Conservation (phyloP, 345 rosid genomes). For the Dovyalis caffra region DNA sequence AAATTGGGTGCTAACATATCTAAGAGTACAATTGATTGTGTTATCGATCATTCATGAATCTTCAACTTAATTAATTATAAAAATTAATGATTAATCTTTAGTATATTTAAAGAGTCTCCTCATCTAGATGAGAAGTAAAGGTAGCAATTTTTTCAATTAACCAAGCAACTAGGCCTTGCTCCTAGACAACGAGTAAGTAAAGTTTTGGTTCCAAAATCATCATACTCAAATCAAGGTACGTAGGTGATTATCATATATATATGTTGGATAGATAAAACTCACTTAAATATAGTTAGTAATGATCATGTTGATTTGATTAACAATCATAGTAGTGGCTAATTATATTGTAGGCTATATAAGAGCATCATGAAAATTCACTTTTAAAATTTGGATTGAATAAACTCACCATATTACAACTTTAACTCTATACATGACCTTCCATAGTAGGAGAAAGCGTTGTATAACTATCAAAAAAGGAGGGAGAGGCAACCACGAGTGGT, state of each 20-base stretch:
- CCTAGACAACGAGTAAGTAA: slow-evolving; percentile 97
- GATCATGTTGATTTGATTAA: not conserved
- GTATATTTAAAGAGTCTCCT: slow-evolving; percentile 94
- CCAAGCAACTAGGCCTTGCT: slow-evolving; percentile 91
- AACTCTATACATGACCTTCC: no score
- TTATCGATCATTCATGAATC: not conserved
- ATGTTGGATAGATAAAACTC: not conserved
- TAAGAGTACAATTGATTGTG: not conserved
- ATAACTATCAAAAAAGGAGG: no score
- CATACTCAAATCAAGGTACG: slow-evolving; percentile 90
- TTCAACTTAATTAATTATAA: not conserved
- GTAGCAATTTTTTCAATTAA: slow-evolving; percentile 83
- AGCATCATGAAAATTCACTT: slow-evolving; percentile 88
- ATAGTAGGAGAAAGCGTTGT: no score
- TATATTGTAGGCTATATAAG: slow-evolving; percentile 73
- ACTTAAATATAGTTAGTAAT: not conserved
- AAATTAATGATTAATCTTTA: slow-evolving; percentile 16
- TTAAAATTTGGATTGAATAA: slow-evolving; percentile 82
- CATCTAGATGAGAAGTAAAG: slow-evolving; percentile 99
- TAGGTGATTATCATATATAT: not conserved
- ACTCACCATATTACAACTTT: no score
- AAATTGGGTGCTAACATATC: no score
- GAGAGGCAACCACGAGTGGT: no score
- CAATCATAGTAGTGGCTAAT: not conserved
- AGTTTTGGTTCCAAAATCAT: slow-evolving; percentile 99